Conservation (phyloP, 177 flowering plant species). For the Vitis hybrid region DNA sequence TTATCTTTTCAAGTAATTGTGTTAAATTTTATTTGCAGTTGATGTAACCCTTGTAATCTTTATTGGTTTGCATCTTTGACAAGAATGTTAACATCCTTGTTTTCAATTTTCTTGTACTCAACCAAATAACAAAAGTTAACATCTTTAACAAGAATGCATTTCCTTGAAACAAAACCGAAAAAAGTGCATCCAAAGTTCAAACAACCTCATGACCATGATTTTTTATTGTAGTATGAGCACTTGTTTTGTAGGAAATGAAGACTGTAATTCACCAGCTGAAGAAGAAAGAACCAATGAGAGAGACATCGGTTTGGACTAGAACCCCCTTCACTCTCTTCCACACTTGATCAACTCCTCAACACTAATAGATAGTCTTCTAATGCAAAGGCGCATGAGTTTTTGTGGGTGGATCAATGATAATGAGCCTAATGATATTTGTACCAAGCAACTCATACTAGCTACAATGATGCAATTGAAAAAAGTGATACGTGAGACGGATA, state of each 20-base stretch:
- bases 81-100: no score
- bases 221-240: background rate
- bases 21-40: no score
- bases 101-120: no score
- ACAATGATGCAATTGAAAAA: background rate
- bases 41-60: no score
- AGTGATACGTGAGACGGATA: background rate
- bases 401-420: constrained; percentile 30
- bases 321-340: background rate
- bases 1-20: background rate
- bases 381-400: constrained; percentile 20
- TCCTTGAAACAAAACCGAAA: background rate
- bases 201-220: background rate
- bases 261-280: background rate
- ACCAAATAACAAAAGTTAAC: background rate
- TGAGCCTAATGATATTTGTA: constrained; percentile 12
- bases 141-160: background rate
- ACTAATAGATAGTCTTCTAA: background rate
- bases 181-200: no score
- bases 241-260: background rate
- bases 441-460: background rate
- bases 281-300: background rate
- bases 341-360: background rate
- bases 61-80: no score
- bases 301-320: background rate